phyloP scores from a whole-genome alignment of 169 alveolate species.

The Cryptosporidium andersoni region DNA sequence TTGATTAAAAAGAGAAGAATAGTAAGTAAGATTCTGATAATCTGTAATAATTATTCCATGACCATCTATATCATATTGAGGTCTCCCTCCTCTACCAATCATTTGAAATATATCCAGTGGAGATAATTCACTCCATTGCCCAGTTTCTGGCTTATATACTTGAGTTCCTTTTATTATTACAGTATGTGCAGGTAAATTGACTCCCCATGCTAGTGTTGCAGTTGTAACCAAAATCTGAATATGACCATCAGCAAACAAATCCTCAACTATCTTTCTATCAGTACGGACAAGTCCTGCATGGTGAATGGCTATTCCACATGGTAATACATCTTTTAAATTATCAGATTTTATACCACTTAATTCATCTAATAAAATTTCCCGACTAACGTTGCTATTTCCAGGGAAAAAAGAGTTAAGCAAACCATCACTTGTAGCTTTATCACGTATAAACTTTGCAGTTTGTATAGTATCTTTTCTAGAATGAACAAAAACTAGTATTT shows the following conservation, averaged over 20 bases:
- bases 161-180: constrained; percentile 99
- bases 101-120: constrained; percentile 98
- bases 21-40: constrained; percentile 92
- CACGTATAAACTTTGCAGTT: constrained; percentile 92
- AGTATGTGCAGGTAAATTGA: constrained; percentile 99
- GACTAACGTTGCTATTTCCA: constrained; percentile 86
- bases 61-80: constrained; percentile 98
- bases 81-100: constrained; percentile 99
- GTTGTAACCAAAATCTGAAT: constrained; percentile 97
- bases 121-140: constrained; percentile 96
- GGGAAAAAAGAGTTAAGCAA: constrained; percentile 84
- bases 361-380: constrained; percentile 90
- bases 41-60: constrained; percentile 98
- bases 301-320: constrained; percentile 98
- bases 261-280: constrained; percentile 97
- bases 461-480: constrained; percentile 98
- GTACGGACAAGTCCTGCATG: constrained; percentile 99
- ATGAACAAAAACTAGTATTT: constrained; percentile 97
- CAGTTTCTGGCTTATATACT: constrained; percentile 96
- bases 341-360: constrained; percentile 84
- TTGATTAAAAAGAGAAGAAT: constrained; percentile 94
- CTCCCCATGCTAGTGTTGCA: constrained; percentile 99
- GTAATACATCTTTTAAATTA: constrained; percentile 94
- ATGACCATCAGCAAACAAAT: constrained; percentile 95
- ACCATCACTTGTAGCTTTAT: constrained; percentile 89